Evolutionary conservation across 1,284 basidiomycete genomes (phyloP).

Genomic region (Mycena sp.): DNA sequence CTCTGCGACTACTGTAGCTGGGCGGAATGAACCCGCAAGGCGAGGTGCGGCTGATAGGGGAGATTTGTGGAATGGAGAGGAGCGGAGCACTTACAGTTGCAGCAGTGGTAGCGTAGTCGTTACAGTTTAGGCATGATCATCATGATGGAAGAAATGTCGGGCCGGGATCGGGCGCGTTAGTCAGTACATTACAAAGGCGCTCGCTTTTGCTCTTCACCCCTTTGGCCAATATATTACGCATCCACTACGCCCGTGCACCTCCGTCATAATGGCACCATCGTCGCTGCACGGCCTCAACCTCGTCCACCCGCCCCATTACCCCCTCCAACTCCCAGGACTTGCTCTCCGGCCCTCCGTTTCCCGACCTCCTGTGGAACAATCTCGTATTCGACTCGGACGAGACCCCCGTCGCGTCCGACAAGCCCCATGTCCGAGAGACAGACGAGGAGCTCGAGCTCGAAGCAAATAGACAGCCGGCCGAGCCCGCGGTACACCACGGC

Average conservation of each 20-base stretch:
- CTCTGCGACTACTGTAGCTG: too few relatives aligned
- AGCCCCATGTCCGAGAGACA: slow-evolving; percentile 27
- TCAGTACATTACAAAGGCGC: too few relatives aligned
- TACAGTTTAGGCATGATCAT: too few relatives aligned
- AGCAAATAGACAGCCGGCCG: slow-evolving; percentile 46
- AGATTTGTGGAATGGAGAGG: too few relatives aligned
- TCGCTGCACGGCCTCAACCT: slow-evolving; percentile 82
- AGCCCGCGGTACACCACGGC: slow-evolving; percentile 60
- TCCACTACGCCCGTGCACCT: background rate
- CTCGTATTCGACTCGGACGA: slow-evolving; percentile 83
- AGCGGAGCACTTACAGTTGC: too few relatives aligned
- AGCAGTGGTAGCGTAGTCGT: too few relatives aligned
- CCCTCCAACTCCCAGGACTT: slow-evolving; percentile 63
- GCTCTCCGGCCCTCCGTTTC: slow-evolving; percentile 67
- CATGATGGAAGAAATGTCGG: too few relatives aligned
- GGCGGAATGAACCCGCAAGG: too few relatives aligned
- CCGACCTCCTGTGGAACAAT: slow-evolving; percentile 87
- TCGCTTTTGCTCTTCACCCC: too few relatives aligned
- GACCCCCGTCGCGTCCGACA: slow-evolving; percentile 48
- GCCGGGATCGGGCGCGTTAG: too few relatives aligned
- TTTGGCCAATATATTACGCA: too few relatives aligned
- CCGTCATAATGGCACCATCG: slow-evolving; percentile 59
- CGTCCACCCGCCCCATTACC: slow-evolving; percentile 61
- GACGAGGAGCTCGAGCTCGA: slow-evolving; percentile 57
- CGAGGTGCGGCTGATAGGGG: too few relatives aligned